Evolutionary conservation across 2,329 filamentous ascomycete genomes (phyloP).

Genomic region (Ustilaginoidea virens): DNA sequence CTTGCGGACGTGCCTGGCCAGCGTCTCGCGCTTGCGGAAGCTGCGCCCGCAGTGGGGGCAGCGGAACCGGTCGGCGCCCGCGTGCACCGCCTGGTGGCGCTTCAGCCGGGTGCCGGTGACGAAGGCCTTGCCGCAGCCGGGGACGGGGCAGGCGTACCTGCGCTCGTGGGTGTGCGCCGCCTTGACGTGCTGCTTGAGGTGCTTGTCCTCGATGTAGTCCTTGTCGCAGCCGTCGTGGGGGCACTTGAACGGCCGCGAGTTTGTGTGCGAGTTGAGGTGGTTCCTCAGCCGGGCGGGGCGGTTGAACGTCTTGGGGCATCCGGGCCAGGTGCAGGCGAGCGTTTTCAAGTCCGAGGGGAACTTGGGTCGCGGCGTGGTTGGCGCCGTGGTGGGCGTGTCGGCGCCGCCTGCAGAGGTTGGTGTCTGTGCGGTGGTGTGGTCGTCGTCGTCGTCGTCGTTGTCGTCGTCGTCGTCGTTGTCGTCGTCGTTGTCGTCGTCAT

Average conservation of each 20-base stretch:
- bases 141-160: slow-evolving; percentile 54
- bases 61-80: slow-evolving; percentile 55
- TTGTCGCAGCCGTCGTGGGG: slow-evolving; percentile 58
- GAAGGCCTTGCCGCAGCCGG: slow-evolving; percentile 66
- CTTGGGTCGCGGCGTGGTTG: slow-evolving; percentile 29
- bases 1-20: slow-evolving; percentile 66
- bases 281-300: slow-evolving; percentile 65
- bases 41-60: slow-evolving; percentile 63
- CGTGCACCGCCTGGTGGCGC: slow-evolving; percentile 63
- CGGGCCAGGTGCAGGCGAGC: slow-evolving; percentile 56
- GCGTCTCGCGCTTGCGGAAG: slow-evolving; percentile 77
- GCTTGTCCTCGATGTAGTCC: slow-evolving; percentile 72
- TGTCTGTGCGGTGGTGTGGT: slow-evolving; percentile 15
- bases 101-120: slow-evolving; percentile 64
- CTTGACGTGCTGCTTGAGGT: slow-evolving; percentile 73
- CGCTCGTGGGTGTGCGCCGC: slow-evolving; percentile 61
- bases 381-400: slow-evolving; percentile 17
- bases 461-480: slow-evolving; percentile 3
- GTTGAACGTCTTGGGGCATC: slow-evolving; percentile 74
- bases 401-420: slow-evolving; percentile 17
- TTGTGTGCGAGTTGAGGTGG: slow-evolving; percentile 73
- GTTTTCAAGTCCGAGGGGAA: slow-evolving; percentile 63
- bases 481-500: background rate
- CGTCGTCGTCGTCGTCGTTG: slow-evolving; percentile 18
- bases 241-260: slow-evolving; percentile 69